phyloP scores from a whole-genome alignment of 2,329 filamentous ascomycete species.

The Rhexocercosporidium sp. region DNA sequence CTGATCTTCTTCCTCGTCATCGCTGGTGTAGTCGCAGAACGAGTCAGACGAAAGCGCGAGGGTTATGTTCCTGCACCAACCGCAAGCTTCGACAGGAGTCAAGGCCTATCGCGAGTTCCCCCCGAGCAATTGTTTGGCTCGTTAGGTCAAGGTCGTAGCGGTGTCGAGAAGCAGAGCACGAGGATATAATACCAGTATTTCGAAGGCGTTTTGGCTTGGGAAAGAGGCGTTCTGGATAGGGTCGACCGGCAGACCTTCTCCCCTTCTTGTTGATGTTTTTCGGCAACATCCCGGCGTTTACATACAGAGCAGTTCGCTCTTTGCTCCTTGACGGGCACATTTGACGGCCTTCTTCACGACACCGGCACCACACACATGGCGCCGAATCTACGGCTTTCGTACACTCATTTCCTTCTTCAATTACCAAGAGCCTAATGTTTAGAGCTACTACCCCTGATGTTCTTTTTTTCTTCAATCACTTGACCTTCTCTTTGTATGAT shows the following conservation, averaged over 20 bases:
- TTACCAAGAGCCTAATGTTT: constrained; percentile 38
- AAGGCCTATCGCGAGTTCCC: constrained; percentile 63
- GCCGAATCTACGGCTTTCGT: constrained; percentile 29
- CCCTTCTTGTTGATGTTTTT: constrained; percentile 35
- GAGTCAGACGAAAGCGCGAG: constrained; percentile 76
- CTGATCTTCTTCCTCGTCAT: constrained; percentile 80
- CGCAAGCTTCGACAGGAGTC: constrained; percentile 64
- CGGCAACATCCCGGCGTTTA: constrained; percentile 36
- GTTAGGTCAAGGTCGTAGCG: constrained; percentile 39
- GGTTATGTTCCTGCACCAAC: constrained; percentile 82
- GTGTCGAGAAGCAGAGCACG: constrained; percentile 38
- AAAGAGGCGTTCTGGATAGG: constrained; percentile 41
- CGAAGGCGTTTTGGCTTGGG: constrained; percentile 38
- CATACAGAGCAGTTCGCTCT: constrained; percentile 29
- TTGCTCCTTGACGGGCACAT: constrained; percentile 20
- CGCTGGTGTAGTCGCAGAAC: constrained; percentile 75
- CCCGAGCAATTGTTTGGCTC: constrained; percentile 56
- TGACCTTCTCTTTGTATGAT: constrained; percentile 40
- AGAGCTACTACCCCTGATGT: constrained; percentile 34
- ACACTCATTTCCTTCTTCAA: constrained; percentile 24
- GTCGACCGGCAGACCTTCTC: constrained; percentile 28
- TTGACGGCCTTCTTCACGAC: constrained; percentile 32
- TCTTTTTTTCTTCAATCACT: constrained; percentile 19
- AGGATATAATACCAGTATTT: constrained; percentile 37
- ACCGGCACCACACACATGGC: constrained; percentile 23